Percentiles rank a stretch among this genome's conserved stretches.
phyloP scores from a whole-genome alignment of 2,329 filamentous ascomycete genomes.

The Colletotrichum tropicale region DNA sequence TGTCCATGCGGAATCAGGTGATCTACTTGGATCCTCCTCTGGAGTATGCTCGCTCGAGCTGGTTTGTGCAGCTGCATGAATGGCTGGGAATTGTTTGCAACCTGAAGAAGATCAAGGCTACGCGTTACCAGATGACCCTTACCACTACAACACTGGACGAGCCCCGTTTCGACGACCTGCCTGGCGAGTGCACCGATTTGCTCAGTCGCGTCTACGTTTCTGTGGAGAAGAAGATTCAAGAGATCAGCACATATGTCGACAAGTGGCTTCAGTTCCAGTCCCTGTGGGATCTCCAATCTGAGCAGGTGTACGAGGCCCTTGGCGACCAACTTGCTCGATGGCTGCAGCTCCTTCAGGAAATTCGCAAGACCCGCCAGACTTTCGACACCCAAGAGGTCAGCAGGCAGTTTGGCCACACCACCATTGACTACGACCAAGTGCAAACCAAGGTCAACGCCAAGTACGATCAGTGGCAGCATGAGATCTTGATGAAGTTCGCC shows the following conservation, averaged over 20 bases:
- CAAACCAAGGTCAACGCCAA: conserved; percentile 99
- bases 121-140: conserved; percentile 89
- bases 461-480: conserved; percentile 99
- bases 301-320: conserved; percentile 91
- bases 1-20: conserved; percentile 97
- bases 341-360: conserved; percentile 96
- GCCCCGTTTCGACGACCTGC: conserved; percentile 81
- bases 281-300: conserved; percentile 95
- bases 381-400: conserved; percentile 97
- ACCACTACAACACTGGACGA: conserved; percentile 70
- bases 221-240: conserved; percentile 81
- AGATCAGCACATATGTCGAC: conserved; percentile 86
- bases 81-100: conserved; percentile 96
- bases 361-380: conserved; percentile 91
- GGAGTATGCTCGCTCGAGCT: conserved; percentile 89
- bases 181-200: conserved; percentile 79
- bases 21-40: conserved; percentile 95
- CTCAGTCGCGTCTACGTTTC: conserved; percentile 81
- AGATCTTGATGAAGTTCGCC: conserved; percentile 93
- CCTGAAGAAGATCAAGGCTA: conserved; percentile 91
- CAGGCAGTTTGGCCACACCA: conserved; percentile 90
- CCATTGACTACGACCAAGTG: conserved; percentile 97
- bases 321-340: conserved; percentile 91
- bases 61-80: conserved; percentile 89
- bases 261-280: conserved; percentile 99